These are phyloP conservation scores for Trichoderma gamsii DNA, from an alignment of 495 filamentous ascomycete genomes.

Conservation along the genomic window DNA sequence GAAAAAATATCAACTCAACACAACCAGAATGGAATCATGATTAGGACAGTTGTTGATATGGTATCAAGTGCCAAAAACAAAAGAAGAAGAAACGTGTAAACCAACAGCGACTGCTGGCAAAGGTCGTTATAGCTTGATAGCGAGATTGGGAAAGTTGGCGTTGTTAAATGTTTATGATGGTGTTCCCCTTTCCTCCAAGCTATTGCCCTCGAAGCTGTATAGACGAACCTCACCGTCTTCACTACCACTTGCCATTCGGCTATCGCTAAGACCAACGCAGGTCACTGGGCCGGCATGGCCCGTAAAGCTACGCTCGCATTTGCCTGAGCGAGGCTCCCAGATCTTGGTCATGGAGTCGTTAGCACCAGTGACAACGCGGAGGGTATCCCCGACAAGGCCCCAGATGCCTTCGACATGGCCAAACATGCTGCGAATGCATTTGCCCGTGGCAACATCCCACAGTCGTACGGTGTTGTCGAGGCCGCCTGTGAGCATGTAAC, in stretches of 20 bases:
- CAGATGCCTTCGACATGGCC: conserved; percentile 95
- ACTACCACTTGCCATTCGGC: conserved; percentile 77
- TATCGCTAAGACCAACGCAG: conserved; percentile 84
- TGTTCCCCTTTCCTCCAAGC: conserved; percentile 29
- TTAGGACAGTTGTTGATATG: no score
- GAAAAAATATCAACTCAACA: neutral
- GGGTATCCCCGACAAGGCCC: conserved; percentile 84
- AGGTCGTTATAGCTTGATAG: neutral
- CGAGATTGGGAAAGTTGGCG: neutral
- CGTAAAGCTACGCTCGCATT: conserved; percentile 83
- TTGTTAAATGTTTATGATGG: conserved; percentile 24
- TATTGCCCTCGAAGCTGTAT: conserved; percentile 66
- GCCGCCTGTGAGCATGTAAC: conserved; percentile 86
- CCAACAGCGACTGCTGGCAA: neutral
- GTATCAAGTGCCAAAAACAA: no score
- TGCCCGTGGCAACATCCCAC: conserved; percentile 81
- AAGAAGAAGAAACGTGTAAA: no score
- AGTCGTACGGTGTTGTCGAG: conserved; percentile 87
- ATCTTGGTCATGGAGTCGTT: conserved; percentile 87
- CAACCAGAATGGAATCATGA: neutral
- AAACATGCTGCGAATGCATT: conserved; percentile 85
- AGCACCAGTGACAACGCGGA: conserved; percentile 81
- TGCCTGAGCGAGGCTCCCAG: conserved; percentile 89
- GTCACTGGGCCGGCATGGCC: conserved; percentile 88
- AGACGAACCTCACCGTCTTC: conserved; percentile 89